A percentile compares a stretch with the other conserved stretches of the same genome.
phyloP scores from a whole-genome alignment of 257 asterid genomes.

The Solanum boliviense region DNA sequence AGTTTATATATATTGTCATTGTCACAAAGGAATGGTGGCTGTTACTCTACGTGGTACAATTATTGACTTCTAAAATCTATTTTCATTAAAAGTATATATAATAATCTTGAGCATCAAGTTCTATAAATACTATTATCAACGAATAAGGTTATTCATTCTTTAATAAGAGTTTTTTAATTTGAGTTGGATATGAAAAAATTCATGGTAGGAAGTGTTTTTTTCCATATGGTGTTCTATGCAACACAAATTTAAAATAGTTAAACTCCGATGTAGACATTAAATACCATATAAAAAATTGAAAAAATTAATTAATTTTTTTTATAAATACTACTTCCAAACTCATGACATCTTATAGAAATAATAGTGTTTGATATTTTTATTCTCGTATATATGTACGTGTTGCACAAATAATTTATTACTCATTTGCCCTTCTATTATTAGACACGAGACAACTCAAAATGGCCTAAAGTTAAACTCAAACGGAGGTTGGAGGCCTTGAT shows the following conservation, averaged over 20 bases:
- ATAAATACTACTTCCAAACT: background rate
- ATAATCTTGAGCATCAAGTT: no score
- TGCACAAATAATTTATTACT: background rate
- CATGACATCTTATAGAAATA: background rate
- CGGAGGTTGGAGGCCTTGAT: background rate
- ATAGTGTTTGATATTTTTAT: background rate
- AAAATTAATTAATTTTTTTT: no score
- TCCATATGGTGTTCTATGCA: no score
- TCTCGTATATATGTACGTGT: background rate
- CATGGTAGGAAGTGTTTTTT: background rate
- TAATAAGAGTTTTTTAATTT: no score
- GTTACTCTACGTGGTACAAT: background rate
- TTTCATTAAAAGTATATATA: no score
- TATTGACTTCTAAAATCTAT: background rate
- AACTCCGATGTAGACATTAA: no score
- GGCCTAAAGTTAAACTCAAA: background rate
- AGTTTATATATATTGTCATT: background rate
- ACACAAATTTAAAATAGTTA: no score
- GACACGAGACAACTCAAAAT: background rate
- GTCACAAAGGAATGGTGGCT: background rate
- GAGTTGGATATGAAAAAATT: no score
- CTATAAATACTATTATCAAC: no score
- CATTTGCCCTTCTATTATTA: background rate
- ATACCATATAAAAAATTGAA: no score
- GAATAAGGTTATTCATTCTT: background rate